phyloP scores from a whole-genome alignment of 2,329 filamentous ascomycete genomes.

The Claviceps monticola region DNA sequence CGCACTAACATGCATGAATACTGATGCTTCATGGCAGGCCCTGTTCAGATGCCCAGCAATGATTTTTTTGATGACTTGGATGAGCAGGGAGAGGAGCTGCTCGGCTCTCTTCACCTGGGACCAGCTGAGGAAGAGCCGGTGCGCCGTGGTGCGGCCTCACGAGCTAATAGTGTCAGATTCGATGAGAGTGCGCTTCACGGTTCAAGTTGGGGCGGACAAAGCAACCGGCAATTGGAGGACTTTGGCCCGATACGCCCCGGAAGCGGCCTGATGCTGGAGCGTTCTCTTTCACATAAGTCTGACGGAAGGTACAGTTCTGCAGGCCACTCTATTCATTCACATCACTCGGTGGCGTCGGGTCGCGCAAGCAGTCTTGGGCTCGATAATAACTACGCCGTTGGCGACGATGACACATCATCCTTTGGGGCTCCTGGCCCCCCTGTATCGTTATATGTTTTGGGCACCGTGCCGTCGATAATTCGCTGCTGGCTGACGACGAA shows the following conservation, averaged over 20 bases:
- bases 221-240: slow-evolving; percentile 70
- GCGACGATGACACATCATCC: slow-evolving; percentile 53
- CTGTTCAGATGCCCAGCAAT: slow-evolving; percentile 62
- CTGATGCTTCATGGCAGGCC: slow-evolving; percentile 38
- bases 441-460: slow-evolving; percentile 71
- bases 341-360: slow-evolving; percentile 59
- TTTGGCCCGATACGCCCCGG: slow-evolving; percentile 63
- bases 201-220: slow-evolving; percentile 65
- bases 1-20: background rate
- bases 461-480: slow-evolving; percentile 84
- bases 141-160: slow-evolving; percentile 71
- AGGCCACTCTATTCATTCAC: slow-evolving; percentile 60
- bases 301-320: slow-evolving; percentile 89
- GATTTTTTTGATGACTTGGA: slow-evolving; percentile 87
- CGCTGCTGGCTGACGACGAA: slow-evolving; percentile 87
- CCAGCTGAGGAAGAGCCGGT: slow-evolving; percentile 70
- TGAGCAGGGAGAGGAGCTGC: slow-evolving; percentile 66
- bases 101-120: slow-evolving; percentile 73
- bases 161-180: slow-evolving; percentile 94
- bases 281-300: slow-evolving; percentile 86
- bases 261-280: slow-evolving; percentile 80
- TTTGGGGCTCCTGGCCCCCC: slow-evolving; percentile 62
- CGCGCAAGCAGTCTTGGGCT: slow-evolving; percentile 80
- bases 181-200: slow-evolving; percentile 90
- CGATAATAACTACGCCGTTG: slow-evolving; percentile 52